Evolutionary conservation across 768 basidiomycete species (phyloP).

Genomic region (Termitomyces sp.): DNA sequence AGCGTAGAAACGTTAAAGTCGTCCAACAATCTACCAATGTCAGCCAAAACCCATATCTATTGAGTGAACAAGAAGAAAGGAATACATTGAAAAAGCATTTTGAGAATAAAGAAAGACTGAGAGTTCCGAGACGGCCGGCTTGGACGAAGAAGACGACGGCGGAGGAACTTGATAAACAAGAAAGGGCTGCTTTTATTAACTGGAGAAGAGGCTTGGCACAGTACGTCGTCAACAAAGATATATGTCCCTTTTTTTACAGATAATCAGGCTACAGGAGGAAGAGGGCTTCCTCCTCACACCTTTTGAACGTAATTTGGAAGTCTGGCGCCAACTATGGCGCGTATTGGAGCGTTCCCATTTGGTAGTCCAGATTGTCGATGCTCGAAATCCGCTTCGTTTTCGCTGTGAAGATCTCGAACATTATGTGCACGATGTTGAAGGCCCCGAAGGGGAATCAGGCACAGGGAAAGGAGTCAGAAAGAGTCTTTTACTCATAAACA

Average conservation of each 20-base stretch:
- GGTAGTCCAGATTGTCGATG: constrained; percentile 93
- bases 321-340: constrained; percentile 98
- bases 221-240: constrained; percentile 45
- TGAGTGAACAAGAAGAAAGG: constrained; percentile 77
- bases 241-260: neutral
- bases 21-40: constrained; percentile 50
- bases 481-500: constrained; percentile 87
- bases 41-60: constrained; percentile 79
- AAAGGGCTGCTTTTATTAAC: constrained; percentile 85
- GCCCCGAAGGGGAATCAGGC: constrained; percentile 73
- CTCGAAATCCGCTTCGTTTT: constrained; percentile 88
- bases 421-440: constrained; percentile 83
- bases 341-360: constrained; percentile 94
- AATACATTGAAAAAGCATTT: constrained; percentile 67
- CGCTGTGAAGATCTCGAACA: constrained; percentile 87
- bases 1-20: constrained; percentile 76
- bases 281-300: constrained; percentile 89
- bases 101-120: constrained; percentile 66
- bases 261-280: constrained; percentile 72
- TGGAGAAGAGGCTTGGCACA: constrained; percentile 91
- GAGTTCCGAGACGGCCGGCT: constrained; percentile 84
- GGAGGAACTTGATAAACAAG: constrained; percentile 78
- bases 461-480: constrained; percentile 68
- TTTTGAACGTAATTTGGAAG: constrained; percentile 96
- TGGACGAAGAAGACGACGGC: constrained; percentile 83